These are phyloP conservation scores for Aphanocladium album DNA, from an alignment of 2,329 filamentous ascomycete genomes.

Conservation along the genomic window DNA sequence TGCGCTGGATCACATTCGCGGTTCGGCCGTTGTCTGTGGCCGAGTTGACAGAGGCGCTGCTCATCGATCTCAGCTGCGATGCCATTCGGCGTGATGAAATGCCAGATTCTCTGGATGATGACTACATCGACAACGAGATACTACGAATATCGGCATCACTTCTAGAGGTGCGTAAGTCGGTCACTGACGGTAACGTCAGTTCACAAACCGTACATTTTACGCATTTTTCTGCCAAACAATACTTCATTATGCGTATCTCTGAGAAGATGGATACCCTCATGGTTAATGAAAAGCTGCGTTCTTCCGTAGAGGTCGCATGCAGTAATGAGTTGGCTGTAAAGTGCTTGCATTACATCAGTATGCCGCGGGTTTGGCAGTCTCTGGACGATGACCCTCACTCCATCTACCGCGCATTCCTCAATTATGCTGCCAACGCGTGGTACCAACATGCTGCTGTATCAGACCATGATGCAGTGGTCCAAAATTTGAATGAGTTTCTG, in stretches of 20 bases:
- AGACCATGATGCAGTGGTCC: not conserved
- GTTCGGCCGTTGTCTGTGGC: slow-evolving; percentile 17
- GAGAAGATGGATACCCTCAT: not conserved
- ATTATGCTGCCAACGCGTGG: not conserved
- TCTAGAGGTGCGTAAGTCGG: not conserved
- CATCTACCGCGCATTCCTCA: not conserved
- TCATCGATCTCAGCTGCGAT: slow-evolving; percentile 19
- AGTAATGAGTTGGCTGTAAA: not conserved
- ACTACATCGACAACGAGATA: slow-evolving; percentile 26
- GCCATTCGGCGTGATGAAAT: slow-evolving; percentile 21
- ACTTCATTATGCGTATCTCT: not conserved
- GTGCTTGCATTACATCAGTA: not conserved
- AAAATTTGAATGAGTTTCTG: not conserved
- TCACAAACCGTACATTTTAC: not conserved
- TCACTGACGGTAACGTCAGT: not conserved
- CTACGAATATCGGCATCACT: slow-evolving; percentile 2
- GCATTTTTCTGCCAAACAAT: not conserved
- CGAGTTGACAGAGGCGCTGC: slow-evolving; percentile 21
- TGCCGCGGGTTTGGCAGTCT: not conserved
- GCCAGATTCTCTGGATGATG: slow-evolving; percentile 22
- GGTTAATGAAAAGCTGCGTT: not conserved
- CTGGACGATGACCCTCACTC: not conserved
- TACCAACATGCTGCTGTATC: not conserved
- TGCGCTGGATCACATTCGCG: slow-evolving; percentile 27
- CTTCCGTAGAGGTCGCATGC: not conserved